Evolutionary conservation across 352 stramenopile species (phyloP).

Genomic region (Pythium insidiosum): DNA sequence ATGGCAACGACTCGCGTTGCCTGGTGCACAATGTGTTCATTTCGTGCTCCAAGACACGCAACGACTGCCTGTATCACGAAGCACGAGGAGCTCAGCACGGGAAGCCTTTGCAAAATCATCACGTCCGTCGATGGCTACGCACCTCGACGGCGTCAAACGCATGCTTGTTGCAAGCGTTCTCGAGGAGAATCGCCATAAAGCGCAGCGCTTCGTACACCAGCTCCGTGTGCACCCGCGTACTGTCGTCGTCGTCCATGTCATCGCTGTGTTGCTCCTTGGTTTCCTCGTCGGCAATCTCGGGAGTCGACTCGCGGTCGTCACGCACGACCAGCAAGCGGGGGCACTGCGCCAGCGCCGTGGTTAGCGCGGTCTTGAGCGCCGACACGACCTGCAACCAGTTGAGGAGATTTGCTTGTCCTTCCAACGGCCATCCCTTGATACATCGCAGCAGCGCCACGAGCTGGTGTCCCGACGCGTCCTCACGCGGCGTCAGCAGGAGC

Average conservation of each 20-base stretch:
- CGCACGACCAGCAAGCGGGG: slow-evolving; percentile 35
- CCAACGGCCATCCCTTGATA: slow-evolving; percentile 69
- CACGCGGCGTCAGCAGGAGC: too few relatives aligned
- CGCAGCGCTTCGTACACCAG: slow-evolving; percentile 64
- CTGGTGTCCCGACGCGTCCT: slow-evolving; percentile 30
- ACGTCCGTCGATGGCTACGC: too few relatives aligned
- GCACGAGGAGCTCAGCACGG: background rate
- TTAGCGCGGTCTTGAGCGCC: slow-evolving; percentile 41
- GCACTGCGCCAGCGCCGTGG: slow-evolving; percentile 26
- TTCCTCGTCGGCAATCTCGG: slow-evolving; percentile 1
- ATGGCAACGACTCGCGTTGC: slow-evolving; percentile 69
- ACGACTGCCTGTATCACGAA: slow-evolving; percentile 14
- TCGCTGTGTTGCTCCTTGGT: slow-evolving; percentile 2
- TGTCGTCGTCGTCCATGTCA: slow-evolving; percentile 13
- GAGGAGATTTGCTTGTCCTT: slow-evolving; percentile 66
- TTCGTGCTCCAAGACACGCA: slow-evolving; percentile 48
- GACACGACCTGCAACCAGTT: slow-evolving; percentile 63
- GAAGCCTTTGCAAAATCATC: background rate
- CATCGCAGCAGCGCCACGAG: slow-evolving; percentile 56
- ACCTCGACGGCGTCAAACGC: slow-evolving; percentile 56
- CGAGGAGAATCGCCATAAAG: slow-evolving; percentile 65
- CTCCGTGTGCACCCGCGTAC: slow-evolving; percentile 31
- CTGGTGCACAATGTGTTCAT: slow-evolving; percentile 60
- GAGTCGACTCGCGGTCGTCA: too few relatives aligned
- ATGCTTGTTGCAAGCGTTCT: slow-evolving; percentile 78